Base-by-base conservation (phyloP, 129 eudicot species). In the Artemisia tridentata region DNA sequence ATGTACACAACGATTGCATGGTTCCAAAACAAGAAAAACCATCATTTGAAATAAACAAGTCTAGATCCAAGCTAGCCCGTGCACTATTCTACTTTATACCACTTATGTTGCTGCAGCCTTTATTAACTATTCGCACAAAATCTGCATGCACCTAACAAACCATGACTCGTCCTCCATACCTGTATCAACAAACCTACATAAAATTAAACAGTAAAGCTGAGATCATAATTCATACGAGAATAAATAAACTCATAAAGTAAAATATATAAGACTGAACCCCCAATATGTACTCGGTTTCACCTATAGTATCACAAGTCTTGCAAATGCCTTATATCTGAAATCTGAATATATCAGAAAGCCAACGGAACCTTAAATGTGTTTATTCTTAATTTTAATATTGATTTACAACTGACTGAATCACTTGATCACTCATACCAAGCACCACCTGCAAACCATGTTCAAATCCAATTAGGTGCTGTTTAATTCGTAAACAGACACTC, bases 71-170 rank as follows among this genome's bases (percentile, higher is more conserved):
- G 48, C 5, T 19, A 13, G 29, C 45, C 68, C 0, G 45, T 38
- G 45, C 45, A 38, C 45, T 38, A 51, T 72, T 62, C 55, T 72
- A 60, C 48, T 69, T 19, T 38, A 38, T 58, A 45, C 57, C 50
- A 4, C 14, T 68, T 25, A 61, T 48, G 14, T 49, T 61, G 51
- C 63, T 73, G 71, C 20, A 58, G n/a, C 67, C 57, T 3, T 45
- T 45, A 58, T 58, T 58, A 38, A 25, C 75, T 58, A 57, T 41
- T 38, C 43, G 13, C 16, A 14, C 14, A 50, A 50, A 55, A 17
- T 17, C 74, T 72, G 49, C 52, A 72, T 72, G 49, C 68, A 72
- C 76, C 21, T 53, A 60, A 29, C 48, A 50, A 73, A 41, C 29
- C 68, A 62, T 18, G 0, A 34, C 41, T 34, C 41, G 41, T 34